Conservation (phyloP, 345 rosid species). For the Conringia planisiliqua region DNA sequence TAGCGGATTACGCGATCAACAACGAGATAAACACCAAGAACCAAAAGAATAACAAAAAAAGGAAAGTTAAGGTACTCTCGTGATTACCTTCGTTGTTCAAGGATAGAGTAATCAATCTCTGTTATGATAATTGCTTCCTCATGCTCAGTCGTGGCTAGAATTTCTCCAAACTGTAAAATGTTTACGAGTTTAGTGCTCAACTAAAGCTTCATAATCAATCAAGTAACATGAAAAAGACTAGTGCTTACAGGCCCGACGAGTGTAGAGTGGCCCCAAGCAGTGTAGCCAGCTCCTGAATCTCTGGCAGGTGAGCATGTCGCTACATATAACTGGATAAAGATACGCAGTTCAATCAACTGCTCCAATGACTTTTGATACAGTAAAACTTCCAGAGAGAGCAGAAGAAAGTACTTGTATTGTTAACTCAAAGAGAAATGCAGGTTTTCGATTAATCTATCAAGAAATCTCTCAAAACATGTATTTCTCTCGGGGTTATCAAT, state of each 20-base stretch:
- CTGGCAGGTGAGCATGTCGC: constrained; percentile 97
- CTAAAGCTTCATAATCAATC: not conserved
- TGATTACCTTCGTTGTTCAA: constrained; percentile 71
- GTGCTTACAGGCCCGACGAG: constrained; percentile 49
- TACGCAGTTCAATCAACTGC: not conserved
- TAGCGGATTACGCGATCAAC: not conserved
- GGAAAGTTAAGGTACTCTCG: not conserved
- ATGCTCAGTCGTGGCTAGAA: constrained; percentile 79
- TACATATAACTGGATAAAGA: constrained; percentile 61
- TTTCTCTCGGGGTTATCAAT: not conserved
- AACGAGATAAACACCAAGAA: not conserved
- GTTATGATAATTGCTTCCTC: constrained; percentile 70
- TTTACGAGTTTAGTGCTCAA: not conserved
- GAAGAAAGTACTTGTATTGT: not conserved
- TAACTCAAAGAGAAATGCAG: not conserved
- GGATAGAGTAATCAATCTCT: constrained; percentile 75
- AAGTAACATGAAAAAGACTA: not conserved
- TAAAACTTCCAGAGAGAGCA: not conserved
- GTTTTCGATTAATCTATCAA: not conserved
- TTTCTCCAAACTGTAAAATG: constrained; percentile 80
- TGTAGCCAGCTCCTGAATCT: constrained; percentile 66
- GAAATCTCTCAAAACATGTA: not conserved
- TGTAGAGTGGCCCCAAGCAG: constrained; percentile 99
- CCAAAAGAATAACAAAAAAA: not conserved
- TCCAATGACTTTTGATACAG: not conserved